These are phyloP conservation scores for Coffea humblotiana DNA, from an alignment of 305 asterid species.

Conservation along the genomic window DNA sequence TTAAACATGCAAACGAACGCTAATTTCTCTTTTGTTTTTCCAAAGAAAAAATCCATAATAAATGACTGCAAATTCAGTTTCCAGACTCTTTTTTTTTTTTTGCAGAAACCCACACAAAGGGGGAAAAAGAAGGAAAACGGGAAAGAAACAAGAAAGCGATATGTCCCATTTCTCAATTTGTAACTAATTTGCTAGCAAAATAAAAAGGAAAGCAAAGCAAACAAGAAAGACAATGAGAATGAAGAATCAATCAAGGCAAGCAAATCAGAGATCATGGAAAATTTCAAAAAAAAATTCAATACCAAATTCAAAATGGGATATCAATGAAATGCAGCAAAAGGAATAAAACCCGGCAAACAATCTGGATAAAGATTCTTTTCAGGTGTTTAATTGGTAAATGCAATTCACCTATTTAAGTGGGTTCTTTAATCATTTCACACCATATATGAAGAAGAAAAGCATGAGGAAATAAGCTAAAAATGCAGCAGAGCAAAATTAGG, in stretches of 20 bases:
- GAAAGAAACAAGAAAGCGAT: background rate
- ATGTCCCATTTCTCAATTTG: slow-evolving; percentile 23
- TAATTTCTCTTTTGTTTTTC: background rate
- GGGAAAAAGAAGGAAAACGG: background rate
- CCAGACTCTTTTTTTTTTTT: background rate
- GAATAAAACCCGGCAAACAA: slow-evolving; percentile 33
- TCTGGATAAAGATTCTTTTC: slow-evolving; percentile 35
- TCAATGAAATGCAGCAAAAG: slow-evolving; percentile 30
- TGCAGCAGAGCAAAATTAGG: slow-evolving; percentile 4
- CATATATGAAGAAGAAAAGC: background rate
- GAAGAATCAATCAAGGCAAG: slow-evolving; percentile 19
- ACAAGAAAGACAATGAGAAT: slow-evolving; percentile 10
- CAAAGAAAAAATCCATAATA: slow-evolving; percentile 12
- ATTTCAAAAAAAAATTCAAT: slow-evolving; percentile 35
- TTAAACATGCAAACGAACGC: slow-evolving; percentile 19
- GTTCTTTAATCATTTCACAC: slow-evolving; percentile 20
- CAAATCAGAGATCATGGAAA: slow-evolving; percentile 30
- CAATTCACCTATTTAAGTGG: slow-evolving; percentile 37
- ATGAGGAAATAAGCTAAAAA: slow-evolving; percentile 16
- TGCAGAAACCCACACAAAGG: background rate
- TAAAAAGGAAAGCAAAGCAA: background rate
- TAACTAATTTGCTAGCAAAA: slow-evolving; percentile 14
- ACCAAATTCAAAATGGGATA: slow-evolving; percentile 32
- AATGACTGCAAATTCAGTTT: slow-evolving; percentile 39
- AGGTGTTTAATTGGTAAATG: slow-evolving; percentile 37